Evolutionary conservation across 305 asterid species (phyloP).

Genomic region (Stenogyne calaminthoides): DNA sequence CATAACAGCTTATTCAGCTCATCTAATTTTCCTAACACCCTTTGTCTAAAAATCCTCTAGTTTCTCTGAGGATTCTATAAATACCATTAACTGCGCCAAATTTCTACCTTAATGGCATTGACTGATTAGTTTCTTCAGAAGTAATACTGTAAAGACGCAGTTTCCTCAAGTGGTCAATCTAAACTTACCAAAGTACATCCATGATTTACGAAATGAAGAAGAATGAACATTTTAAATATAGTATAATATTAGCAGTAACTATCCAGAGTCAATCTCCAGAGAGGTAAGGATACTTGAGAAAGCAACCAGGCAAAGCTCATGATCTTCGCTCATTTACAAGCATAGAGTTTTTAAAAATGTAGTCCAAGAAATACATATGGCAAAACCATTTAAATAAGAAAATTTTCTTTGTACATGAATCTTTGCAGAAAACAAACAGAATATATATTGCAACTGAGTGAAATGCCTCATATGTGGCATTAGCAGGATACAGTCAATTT

Average conservation of each 20-base stretch:
- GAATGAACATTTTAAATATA: neutral
- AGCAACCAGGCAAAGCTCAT: slow-evolving; percentile 1
- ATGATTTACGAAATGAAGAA: neutral
- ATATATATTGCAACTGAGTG: slow-evolving; percentile 2
- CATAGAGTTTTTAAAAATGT: neutral
- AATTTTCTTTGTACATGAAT: neutral
- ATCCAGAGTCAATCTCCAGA: neutral
- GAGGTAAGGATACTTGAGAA: neutral
- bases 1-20: neutral
- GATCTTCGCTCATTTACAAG: slow-evolving; percentile 13
- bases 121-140: neutral
- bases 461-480: neutral
- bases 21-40: neutral
- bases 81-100: neutral
- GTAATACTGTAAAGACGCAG: neutral
- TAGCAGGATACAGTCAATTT: neutral
- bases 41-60: slow-evolving; percentile 5
- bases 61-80: neutral
- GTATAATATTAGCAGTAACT: neutral
- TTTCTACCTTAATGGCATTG: neutral
- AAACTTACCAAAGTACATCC: neutral
- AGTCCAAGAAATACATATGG: neutral
- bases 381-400: neutral
- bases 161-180: neutral
- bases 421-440: neutral